Evolutionary conservation across 805 yeast genomes (phyloP).

Genomic region (Pichia occidentalis): DNA sequence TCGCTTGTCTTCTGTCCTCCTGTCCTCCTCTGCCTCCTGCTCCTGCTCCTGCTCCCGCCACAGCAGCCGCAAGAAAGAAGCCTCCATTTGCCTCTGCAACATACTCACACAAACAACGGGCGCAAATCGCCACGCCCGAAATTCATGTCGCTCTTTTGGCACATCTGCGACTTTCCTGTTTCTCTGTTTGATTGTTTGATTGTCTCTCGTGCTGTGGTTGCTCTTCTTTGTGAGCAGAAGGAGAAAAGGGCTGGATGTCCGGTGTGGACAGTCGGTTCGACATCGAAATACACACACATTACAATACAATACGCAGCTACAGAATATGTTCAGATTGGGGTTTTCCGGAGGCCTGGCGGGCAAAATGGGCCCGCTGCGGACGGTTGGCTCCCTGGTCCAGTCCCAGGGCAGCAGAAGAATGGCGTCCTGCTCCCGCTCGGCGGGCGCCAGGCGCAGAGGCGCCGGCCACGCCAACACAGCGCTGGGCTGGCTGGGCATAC

Average conservation of each 20-base stretch:
- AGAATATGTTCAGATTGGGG: background rate
- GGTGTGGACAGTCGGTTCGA: no score
- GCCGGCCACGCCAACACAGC: no score
- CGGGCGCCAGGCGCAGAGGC: background rate
- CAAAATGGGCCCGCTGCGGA: constrained; percentile 3
- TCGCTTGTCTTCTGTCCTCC: constrained; percentile 5
- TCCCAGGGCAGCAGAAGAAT: constrained; percentile 7
- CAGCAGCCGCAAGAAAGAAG: background rate
- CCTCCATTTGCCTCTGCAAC: background rate
- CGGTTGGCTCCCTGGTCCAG: constrained; percentile 10
- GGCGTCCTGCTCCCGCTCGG: background rate
- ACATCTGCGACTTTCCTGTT: no score
- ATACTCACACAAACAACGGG: no score
- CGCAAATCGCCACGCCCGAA: no score
- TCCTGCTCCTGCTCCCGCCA: background rate
- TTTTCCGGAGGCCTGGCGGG: background rate
- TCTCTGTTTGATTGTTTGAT: no score
- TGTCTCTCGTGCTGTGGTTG: no score
- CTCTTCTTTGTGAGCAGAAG: no score
- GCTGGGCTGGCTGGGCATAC: constrained; percentile 18
- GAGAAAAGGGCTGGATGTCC: no score
- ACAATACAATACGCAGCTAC: background rate
- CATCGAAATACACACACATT: no score
- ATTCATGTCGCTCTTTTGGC: no score
- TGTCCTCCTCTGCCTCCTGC: no score